A percentile compares a stretch with the other conserved stretches of the same genome.
phyloP scores from a whole-genome alignment of 306 rosid species.

The Trifolium dubium region DNA sequence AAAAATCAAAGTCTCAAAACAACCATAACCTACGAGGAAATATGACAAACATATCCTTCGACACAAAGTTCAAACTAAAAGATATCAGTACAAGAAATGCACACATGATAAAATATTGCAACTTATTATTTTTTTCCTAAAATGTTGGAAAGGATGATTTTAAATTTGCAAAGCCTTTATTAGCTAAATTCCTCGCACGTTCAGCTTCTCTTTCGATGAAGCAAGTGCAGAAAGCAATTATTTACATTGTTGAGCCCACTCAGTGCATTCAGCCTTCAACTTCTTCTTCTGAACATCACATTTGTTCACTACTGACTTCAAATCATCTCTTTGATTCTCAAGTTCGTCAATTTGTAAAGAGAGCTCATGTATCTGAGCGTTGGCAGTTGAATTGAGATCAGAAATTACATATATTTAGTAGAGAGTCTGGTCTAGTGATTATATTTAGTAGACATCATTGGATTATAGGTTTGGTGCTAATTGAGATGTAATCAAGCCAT shows the following conservation, averaged over 20 bases:
- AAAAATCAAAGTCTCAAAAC: no score
- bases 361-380: not conserved
- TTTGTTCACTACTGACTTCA: not conserved
- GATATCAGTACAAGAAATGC: no score
- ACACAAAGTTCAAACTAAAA: no score
- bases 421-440: no score
- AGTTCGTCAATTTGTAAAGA: not conserved
- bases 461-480: no score
- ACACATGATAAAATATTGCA: no score
- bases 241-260: not conserved
- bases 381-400: not conserved
- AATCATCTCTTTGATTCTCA: not conserved
- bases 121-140: not conserved
- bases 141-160: not conserved
- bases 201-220: not conserved
- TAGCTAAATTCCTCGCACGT: not conserved
- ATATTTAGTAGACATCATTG: no score
- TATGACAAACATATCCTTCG: no score
- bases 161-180: not conserved
- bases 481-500: no score
- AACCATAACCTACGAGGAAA: no score
- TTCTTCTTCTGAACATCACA: not conserved
- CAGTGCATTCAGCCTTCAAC: slow-evolving; percentile 6
- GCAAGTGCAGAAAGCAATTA: not conserved
- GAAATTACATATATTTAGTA: no score